Evolutionary conservation across 2,329 filamentous ascomycete genomes (phyloP).

Genomic region (Ophioceras dolichostomum): DNA sequence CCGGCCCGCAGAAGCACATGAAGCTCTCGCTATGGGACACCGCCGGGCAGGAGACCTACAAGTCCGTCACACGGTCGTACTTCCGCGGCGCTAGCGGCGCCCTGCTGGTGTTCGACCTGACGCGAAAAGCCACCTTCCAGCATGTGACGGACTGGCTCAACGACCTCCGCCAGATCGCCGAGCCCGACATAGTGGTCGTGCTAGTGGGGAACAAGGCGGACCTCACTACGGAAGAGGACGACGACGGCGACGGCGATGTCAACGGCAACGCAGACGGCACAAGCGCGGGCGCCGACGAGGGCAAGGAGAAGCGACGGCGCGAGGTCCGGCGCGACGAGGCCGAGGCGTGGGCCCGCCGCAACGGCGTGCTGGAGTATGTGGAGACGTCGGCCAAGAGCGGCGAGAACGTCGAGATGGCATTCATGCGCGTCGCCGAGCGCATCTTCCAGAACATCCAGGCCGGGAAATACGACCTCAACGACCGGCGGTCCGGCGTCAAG

Average conservation of each 20-base stretch:
- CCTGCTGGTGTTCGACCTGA: conserved; percentile 91
- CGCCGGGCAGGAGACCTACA: conserved; percentile 94
- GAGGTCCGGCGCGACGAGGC: conserved; percentile 77
- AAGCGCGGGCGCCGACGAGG: conserved; percentile 2
- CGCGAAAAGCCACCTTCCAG: conserved; percentile 69
- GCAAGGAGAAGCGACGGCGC: conserved; percentile 48
- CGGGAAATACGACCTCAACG: conserved; percentile 88
- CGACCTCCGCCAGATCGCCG: conserved; percentile 87
- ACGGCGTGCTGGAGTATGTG: conserved; percentile 85
- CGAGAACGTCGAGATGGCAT: conserved; percentile 85
- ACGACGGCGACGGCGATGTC: conserved; percentile 20
- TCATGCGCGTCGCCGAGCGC: conserved; percentile 83
- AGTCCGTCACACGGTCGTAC: conserved; percentile 87
- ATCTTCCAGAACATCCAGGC: conserved; percentile 97
- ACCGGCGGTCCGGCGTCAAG: conserved; percentile 85
- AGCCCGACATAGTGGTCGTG: conserved; percentile 89
- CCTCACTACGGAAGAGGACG: conserved; percentile 38
- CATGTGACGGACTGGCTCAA: conserved; percentile 90
- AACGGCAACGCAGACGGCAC: conserved; percentile 32
- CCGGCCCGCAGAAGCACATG: conserved; percentile 59
- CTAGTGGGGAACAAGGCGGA: conserved; percentile 94
- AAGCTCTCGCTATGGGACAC: conserved; percentile 94
- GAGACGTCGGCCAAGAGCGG: conserved; percentile 95
- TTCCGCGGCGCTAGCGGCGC: conserved; percentile 64
- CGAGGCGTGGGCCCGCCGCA: conserved; percentile 74